Evolutionary conservation across 208 protist species (phyloP), one percentile per base, ranked within the genome.

Genomic region (Histomonas meleagridis): DNA sequence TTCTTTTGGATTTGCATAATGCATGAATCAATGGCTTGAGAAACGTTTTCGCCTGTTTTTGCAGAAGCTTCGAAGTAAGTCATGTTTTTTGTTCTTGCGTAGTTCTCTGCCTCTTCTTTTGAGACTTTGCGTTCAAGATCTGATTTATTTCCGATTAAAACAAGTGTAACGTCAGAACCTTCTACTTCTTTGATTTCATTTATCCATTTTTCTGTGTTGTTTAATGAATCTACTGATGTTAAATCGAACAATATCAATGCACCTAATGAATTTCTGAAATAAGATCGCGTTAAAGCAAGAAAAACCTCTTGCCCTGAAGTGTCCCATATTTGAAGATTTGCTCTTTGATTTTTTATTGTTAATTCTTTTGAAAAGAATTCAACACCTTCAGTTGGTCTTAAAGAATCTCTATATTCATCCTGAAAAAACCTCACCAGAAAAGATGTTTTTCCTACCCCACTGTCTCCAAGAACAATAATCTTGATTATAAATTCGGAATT

Each of bases 71-170:
- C 86, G 43, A 91, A 91, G 40, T 69, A 91, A 40, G 46, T 26
- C 86, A 91, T 91, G 28, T 91, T 62, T 48, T 91, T 12, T 51
- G 62, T 32, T 49, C 69, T n/a, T 12, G 86, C 86, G 40, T 55
- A 91, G 2, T 40, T 26, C 46, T 91, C 28, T 10, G 53, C 86
- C 48, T 70, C 49, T 69, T 60, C 55, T 38, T 32, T 60, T 48
- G 86, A 43, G 9, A 91, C 86, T 70, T 60, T 14, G 32, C 86
- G 21, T 51, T 91, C 43, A 4, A 86, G 46, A 55, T 86, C 76
- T 38, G n/a, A 46, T 86, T 86, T 86, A 57, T 86, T 86, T 53
- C 76, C 76, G 16, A 86, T 86, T 16, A 86, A 86, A 57, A 86
- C 46, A 14, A 14, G 32, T 10, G 55, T 46, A 21, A 86, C 46